A percentile compares a stretch with the other conserved stretches of the same genome.
Evolutionary conservation across 2,329 filamentous ascomycete species (phyloP).

Genomic region (Ustilaginoidea virens): DNA sequence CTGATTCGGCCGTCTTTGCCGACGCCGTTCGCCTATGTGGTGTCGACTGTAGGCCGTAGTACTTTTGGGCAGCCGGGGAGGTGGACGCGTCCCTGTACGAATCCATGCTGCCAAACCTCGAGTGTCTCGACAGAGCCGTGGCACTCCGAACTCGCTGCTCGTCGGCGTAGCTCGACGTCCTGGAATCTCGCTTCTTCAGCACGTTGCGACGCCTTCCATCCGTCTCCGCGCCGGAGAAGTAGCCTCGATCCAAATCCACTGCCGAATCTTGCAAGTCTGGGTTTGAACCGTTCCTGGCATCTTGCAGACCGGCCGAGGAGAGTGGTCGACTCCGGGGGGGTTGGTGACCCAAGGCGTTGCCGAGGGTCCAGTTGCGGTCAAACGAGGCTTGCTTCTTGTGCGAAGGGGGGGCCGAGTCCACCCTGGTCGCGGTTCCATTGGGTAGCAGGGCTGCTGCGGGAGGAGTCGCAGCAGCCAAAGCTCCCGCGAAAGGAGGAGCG

Average conservation of each 20-base stretch:
- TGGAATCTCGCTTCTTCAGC: slow-evolving; percentile 63
- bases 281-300: slow-evolving; percentile 21
- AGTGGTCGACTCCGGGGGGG: slow-evolving; percentile 26
- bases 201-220: slow-evolving; percentile 65
- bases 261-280: slow-evolving; percentile 29
- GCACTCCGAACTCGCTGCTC: slow-evolving; percentile 54
- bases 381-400: slow-evolving; percentile 56
- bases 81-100: slow-evolving; percentile 48
- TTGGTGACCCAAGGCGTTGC: slow-evolving; percentile 28
- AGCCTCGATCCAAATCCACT: slow-evolving; percentile 66
- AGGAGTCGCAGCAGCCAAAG: slow-evolving; percentile 8
- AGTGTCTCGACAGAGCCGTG: slow-evolving; percentile 54
- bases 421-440: slow-evolving; percentile 28
- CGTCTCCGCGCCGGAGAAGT: slow-evolving; percentile 80
- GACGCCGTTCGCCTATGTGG: slow-evolving; percentile 47
- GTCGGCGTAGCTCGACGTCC: slow-evolving; percentile 63
- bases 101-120: slow-evolving; percentile 64
- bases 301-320: slow-evolving; percentile 36
- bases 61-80: slow-evolving; percentile 54
- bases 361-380: slow-evolving; percentile 55
- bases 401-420: slow-evolving; percentile 18
- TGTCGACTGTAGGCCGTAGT: slow-evolving; percentile 39
- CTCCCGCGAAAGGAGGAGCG: slow-evolving; percentile 5
- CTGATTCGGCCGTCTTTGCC: slow-evolving; percentile 38
- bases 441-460: slow-evolving; percentile 28